Evolutionary conservation across 495 filamentous ascomycete genomes (phyloP).

Genomic region (Penicillium robsamsonii): DNA sequence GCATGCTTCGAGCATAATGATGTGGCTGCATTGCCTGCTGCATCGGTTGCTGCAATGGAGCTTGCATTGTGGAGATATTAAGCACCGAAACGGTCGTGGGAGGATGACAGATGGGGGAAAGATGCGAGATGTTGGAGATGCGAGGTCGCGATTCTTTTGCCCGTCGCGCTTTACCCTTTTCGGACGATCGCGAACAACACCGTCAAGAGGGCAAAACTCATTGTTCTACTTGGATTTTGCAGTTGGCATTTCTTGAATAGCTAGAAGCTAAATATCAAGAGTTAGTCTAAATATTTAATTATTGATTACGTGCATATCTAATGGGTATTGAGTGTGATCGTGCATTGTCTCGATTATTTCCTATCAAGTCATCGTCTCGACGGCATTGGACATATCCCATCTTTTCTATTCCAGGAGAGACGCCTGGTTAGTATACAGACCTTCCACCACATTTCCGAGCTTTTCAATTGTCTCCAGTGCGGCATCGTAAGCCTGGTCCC

Average conservation of each 20-base stretch:
- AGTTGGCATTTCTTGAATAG: not conserved
- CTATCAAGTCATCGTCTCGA: slow-evolving; percentile 18
- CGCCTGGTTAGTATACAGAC: slow-evolving; percentile 95
- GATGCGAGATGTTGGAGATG: slow-evolving; percentile 24
- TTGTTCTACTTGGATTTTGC: not conserved
- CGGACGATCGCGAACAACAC: slow-evolving; percentile 21
- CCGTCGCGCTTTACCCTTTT: slow-evolving; percentile 44
- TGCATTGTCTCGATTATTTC: slow-evolving; percentile 25
- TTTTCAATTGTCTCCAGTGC: slow-evolving; percentile 95
- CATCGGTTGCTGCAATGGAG: slow-evolving; percentile 40
- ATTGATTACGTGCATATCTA: not conserved
- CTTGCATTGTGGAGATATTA: slow-evolving; percentile 36
- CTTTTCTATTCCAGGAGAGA: slow-evolving; percentile 78
- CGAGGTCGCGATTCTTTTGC: slow-evolving; percentile 44
- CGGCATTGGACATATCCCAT: slow-evolving; percentile 20
- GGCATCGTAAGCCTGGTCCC: slow-evolving; percentile 91
- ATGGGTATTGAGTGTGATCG: slow-evolving; percentile 4
- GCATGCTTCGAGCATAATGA: slow-evolving; percentile 43
- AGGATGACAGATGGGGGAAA: slow-evolving; percentile 21
- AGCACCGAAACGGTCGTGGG: slow-evolving; percentile 10
- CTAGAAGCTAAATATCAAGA: no score
- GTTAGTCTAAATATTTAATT: not conserved
- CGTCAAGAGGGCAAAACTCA: not conserved
- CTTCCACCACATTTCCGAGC: slow-evolving; percentile 95
- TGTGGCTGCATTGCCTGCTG: no score